Evolutionary conservation across 805 yeast species (phyloP).

Genomic region (Candida gorgasii): DNA sequence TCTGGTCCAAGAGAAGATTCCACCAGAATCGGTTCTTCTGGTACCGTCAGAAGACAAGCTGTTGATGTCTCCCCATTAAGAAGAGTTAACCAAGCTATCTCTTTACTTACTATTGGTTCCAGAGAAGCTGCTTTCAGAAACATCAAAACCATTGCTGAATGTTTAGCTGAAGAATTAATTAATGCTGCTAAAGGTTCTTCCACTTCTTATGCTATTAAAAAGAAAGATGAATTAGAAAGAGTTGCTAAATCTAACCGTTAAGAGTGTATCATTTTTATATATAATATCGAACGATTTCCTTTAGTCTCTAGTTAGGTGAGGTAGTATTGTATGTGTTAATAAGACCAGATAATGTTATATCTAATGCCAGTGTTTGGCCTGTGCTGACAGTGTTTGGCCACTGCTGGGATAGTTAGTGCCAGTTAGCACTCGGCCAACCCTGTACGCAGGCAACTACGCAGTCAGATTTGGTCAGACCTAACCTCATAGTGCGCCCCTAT

Average conservation of each 20-base stretch:
- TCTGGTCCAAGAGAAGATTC: slow-evolving; percentile 99
- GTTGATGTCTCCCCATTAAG: slow-evolving; percentile 99
- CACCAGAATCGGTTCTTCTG: slow-evolving; percentile 99
- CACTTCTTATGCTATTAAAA: slow-evolving; percentile 99
- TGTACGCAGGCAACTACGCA: not conserved
- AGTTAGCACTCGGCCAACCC: not conserved
- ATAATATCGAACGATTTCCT: too few species aligned
- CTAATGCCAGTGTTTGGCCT: too few species aligned
- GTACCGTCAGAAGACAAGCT: slow-evolving; percentile 99
- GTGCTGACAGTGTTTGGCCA: too few species aligned
- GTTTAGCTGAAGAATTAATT: slow-evolving; percentile 99
- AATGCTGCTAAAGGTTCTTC: slow-evolving; percentile 99
- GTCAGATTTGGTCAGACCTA: not conserved
- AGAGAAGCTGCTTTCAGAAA: slow-evolving; percentile 99
- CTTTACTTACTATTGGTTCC: slow-evolving; percentile 98
- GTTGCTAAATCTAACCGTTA: slow-evolving; percentile 99
- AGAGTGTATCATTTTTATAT: slow-evolving; percentile 28
- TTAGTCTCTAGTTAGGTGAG: too few species aligned
- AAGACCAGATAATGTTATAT: too few species aligned
- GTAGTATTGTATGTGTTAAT: too few species aligned
- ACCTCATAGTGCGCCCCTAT: slow-evolving; percentile 1
- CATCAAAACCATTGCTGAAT: slow-evolving; percentile 99
- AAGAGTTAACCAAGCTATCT: slow-evolving; percentile 99
- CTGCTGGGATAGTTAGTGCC: too few species aligned
- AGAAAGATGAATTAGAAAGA: slow-evolving; percentile 99